phyloP scores from a whole-genome alignment of 306 rosid species.

The Casuarina glauca region DNA sequence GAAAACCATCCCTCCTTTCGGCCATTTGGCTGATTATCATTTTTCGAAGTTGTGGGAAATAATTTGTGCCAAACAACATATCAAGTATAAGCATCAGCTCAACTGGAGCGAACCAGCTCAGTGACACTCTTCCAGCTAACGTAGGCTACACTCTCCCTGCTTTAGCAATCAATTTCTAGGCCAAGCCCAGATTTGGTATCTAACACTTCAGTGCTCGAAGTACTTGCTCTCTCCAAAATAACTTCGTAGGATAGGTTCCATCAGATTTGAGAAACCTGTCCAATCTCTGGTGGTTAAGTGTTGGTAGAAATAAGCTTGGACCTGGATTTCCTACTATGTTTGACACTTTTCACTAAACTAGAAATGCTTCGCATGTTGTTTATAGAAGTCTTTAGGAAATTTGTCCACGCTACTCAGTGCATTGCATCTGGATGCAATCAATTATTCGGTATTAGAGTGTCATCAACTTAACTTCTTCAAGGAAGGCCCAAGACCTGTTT shows the following conservation, averaged over 20 bases:
- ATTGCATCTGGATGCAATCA: constrained; percentile 6
- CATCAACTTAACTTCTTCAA: background rate
- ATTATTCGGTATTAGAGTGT: constrained; percentile 21
- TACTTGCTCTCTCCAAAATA: background rate
- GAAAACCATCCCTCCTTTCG: no score
- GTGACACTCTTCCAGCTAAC: no score
- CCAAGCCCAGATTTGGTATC: constrained; percentile 33
- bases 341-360: constrained; percentile 34
- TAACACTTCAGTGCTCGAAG: constrained; percentile 29
- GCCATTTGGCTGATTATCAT: no score
- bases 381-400: constrained; percentile 33
- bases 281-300: background rate
- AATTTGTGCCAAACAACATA: no score
- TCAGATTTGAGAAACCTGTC: constrained; percentile 14
- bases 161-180: constrained; percentile 20
- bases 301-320: constrained; percentile 23
- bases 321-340: constrained; percentile 29
- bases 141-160: no score
- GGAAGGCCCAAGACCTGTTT: background rate
- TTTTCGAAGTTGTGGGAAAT: no score
- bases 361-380: constrained; percentile 30
- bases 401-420: constrained; percentile 20
- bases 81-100: no score
- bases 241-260: constrained; percentile 32
- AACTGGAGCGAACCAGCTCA: no score